Base-by-base conservation (phyloP, 768 basidiomycete species). In the Pisolithus tinctorius region DNA sequence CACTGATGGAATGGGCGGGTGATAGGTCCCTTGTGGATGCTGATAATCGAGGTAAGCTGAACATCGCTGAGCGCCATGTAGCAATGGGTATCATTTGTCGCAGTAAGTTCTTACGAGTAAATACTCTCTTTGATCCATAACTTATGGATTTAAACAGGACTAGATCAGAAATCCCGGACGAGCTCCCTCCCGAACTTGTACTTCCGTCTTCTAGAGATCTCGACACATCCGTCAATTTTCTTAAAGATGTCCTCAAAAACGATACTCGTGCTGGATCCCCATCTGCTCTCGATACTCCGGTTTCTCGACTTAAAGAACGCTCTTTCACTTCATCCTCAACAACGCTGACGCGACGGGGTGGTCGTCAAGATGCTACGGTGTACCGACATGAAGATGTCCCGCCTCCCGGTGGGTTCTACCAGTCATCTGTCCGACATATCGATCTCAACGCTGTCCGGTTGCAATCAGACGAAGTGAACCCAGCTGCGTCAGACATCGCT, bases 161-260 rank as follows among this genome's bases (percentile, higher is more conserved):
- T 99, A 95, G 96, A 9, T 93, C 90, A 68, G 81, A 84, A 1
- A 82, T 98, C 41, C 96, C 96, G 2, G 86, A 88, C 29, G 71
- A 78, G 42, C 83, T 99, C 1, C 96, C 96, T 0, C 69, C 80
- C 1, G 96, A 98, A 68, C 82, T 99, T 40, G 75, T 93, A 2
- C 95, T 96, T 0, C 92, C 94, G 1, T 98, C 96, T 4, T 82
- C 88, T 47, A 79, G 85, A 20, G 93, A 95, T 64, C 83, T 98
- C 27, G 88, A 86, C 63, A 80, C 79, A 37, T 94, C 93, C 0
- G 94, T 97, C 52, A 84, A 92, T 62, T 83, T 95, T 60, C 72
- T 99, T 54, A 90, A 88, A 53, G 84, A 86, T 57, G 78, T 98
- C 7, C 80, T 99, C 50, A 84, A 86, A 65, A 82, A 93, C 59